Percentiles rank a stretch among this genome's conserved stretches.
Conservation (phyloP, 2,329 filamentous ascomycete genomes). For the Diaporthe sp. region DNA sequence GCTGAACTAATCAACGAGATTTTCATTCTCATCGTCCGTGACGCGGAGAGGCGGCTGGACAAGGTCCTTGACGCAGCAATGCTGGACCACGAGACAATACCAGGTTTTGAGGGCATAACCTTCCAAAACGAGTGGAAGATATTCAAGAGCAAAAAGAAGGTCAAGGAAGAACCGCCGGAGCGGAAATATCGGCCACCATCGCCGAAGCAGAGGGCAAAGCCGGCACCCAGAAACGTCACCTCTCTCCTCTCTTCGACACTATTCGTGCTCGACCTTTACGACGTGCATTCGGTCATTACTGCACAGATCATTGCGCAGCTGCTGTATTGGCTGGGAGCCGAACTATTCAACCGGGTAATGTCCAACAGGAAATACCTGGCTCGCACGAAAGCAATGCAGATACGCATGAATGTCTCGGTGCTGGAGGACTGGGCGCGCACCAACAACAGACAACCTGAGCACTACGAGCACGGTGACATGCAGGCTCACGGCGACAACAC, state of each 20-base stretch:
- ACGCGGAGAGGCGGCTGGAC: slow-evolving; percentile 95
- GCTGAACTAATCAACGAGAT: slow-evolving; percentile 98
- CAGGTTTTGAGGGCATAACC: slow-evolving; percentile 94
- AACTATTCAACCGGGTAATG: slow-evolving; percentile 98
- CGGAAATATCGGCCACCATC: slow-evolving; percentile 94
- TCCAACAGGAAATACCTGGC: slow-evolving; percentile 94
- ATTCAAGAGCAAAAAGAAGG: slow-evolving; percentile 90
- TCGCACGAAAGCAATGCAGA: slow-evolving; percentile 98
- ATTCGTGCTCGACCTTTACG: slow-evolving; percentile 98
- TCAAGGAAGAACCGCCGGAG: slow-evolving; percentile 90
- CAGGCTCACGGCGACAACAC: slow-evolving; percentile 88
- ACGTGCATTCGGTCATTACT: slow-evolving; percentile 96
- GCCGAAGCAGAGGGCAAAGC: slow-evolving; percentile 91
- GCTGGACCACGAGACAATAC: slow-evolving; percentile 98
- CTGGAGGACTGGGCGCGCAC: slow-evolving; percentile 95
- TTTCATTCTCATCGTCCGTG: slow-evolving; percentile 96
- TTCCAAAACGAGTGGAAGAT: slow-evolving; percentile 99
- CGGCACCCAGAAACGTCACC: slow-evolving; percentile 94
- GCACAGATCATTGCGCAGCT: slow-evolving; percentile 93
- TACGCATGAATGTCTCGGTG: slow-evolving; percentile 97
- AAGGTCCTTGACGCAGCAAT: slow-evolving; percentile 94
- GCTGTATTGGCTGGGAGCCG: slow-evolving; percentile 95
- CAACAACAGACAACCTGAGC: slow-evolving; percentile 95
- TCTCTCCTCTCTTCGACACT: slow-evolving; percentile 95
- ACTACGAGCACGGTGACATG: slow-evolving; percentile 94